Conservation (phyloP, 305 asterid species). For the Fraxinus albicans region DNA sequence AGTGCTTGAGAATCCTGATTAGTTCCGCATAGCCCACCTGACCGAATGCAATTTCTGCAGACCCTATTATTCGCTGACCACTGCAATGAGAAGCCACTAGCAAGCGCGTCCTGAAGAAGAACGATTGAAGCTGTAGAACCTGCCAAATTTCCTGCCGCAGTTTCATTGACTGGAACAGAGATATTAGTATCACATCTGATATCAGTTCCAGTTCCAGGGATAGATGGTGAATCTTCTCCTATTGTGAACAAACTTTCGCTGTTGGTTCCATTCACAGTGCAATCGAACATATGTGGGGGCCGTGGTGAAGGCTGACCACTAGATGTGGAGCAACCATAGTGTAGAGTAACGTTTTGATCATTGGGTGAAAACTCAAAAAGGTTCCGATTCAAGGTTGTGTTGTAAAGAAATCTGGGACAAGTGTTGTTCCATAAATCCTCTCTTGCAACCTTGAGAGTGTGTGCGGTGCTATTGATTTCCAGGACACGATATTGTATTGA, state of each 20-base stretch:
- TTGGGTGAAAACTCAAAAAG: slow-evolving; percentile 23
- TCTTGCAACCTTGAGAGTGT: slow-evolving; percentile 40
- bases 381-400: slow-evolving; percentile 33
- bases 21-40: slow-evolving; percentile 64
- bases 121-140: neutral
- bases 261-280: slow-evolving; percentile 11
- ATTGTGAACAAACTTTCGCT: neutral
- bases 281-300: slow-evolving; percentile 7
- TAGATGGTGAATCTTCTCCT: rapidly evolving
- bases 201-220: neutral
- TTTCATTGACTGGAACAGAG: slow-evolving; percentile 33
- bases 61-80: slow-evolving; percentile 32
- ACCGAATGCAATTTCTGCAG: slow-evolving; percentile 33
- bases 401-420: slow-evolving; percentile 24
- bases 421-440: slow-evolving; percentile 35
- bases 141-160: slow-evolving; percentile 7
- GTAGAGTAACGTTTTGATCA: slow-evolving; percentile 33
- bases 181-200: slow-evolving; percentile 27
- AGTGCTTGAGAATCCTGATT: slow-evolving; percentile 26
- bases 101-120: slow-evolving; percentile 26
- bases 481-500: slow-evolving; percentile 33
- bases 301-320: neutral
- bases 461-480: neutral
- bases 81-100: slow-evolving; percentile 43
- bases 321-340: slow-evolving; percentile 34